phyloP scores from a whole-genome alignment of 2,329 filamentous ascomycete genomes.

The Mollisia scopiformis region DNA sequence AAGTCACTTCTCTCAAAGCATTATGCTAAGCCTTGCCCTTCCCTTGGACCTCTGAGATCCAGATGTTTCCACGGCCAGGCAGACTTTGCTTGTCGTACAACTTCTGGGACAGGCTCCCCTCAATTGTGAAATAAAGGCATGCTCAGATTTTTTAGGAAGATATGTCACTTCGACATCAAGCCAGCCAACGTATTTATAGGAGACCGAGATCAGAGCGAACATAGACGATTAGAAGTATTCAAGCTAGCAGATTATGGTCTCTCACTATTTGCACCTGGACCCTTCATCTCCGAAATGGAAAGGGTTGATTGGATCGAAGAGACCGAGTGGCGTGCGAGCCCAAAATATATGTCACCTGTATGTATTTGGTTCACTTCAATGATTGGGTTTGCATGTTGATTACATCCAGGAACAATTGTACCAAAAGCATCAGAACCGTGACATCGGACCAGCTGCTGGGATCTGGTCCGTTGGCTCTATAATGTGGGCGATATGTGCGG shows the following conservation, averaged over 20 bases:
- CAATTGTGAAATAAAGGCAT: too few relatives aligned
- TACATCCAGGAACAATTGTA: neutral
- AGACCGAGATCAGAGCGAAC: neutral
- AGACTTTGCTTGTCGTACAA: too few relatives aligned
- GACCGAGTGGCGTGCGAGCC: neutral
- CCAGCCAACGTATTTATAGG: neutral
- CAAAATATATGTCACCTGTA: neutral
- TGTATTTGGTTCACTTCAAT: neutral
- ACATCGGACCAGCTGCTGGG: neutral
- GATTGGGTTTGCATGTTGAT: neutral
- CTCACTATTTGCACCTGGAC: neutral
- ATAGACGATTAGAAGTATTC: neutral
- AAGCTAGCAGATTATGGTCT: neutral
- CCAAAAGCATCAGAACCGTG: neutral
- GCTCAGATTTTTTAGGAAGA: too few relatives aligned
- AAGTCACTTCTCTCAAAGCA: too few relatives aligned
- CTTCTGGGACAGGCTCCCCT: too few relatives aligned
- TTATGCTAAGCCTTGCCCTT: too few relatives aligned
- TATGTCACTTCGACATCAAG: neutral
- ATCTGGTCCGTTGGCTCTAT: neutral
- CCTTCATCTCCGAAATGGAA: neutral
- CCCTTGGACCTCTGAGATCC: too few relatives aligned
- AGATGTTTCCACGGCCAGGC: too few relatives aligned
- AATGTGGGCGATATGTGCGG: neutral
- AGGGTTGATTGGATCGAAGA: neutral